These are phyloP conservation scores for Biscogniauxia marginata DNA, from an alignment of 2,329 filamentous ascomycete species.

Conservation along the genomic window DNA sequence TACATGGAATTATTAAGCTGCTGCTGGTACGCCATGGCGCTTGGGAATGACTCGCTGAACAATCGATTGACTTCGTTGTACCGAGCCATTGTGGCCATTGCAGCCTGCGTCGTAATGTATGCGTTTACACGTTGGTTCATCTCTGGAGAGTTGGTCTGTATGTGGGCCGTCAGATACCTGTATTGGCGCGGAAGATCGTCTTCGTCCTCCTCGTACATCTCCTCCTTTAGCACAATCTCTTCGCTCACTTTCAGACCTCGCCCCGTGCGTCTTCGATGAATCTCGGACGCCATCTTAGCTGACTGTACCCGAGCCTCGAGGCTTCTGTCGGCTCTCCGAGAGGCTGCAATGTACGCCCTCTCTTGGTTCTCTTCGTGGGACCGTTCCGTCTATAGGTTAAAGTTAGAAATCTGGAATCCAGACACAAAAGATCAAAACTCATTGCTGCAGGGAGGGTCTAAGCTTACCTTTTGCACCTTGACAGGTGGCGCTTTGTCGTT, in stretches of 20 bases:
- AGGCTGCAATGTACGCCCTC: conserved; percentile 89
- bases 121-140: conserved; percentile 61
- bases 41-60: conserved; percentile 48
- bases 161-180: conserved; percentile 59
- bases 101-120: conserved; percentile 42
- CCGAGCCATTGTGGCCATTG: conserved; percentile 42
- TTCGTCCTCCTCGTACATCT: conserved; percentile 96
- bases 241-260: conserved; percentile 78
- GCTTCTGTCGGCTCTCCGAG: conserved; percentile 79
- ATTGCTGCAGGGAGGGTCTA: neutral
- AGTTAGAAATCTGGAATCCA: conserved; percentile 17
- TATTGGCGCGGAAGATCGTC: conserved; percentile 72
- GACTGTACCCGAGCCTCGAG: conserved; percentile 87
- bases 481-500: conserved; percentile 32
- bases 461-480: conserved; percentile 36
- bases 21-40: conserved; percentile 33
- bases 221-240: conserved; percentile 83
- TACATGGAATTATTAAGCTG: conserved; percentile 29
- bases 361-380: conserved; percentile 83
- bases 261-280: conserved; percentile 85
- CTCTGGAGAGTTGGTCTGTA: conserved; percentile 58
- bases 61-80: conserved; percentile 47
- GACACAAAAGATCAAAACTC: neutral
- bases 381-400: conserved; percentile 59
- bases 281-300: conserved; percentile 81